Percentiles rank a stretch among this genome's conserved stretches.
phyloP scores from a whole-genome alignment of 75 land plant genomes.

The Selaginella tamariscina region DNA sequence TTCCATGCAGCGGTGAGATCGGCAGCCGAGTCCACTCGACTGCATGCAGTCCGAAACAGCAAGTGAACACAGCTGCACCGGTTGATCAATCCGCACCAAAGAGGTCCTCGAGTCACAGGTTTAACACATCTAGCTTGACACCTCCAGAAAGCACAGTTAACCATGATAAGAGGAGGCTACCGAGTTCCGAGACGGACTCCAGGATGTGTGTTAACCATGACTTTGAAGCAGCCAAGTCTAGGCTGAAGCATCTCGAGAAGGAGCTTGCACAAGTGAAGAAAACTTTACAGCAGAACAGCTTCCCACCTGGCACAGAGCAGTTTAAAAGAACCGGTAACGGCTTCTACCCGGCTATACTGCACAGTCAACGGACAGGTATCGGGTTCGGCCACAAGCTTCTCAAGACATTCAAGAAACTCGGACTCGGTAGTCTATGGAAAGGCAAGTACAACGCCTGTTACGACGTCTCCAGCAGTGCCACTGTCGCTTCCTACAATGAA shows the following conservation, averaged over 20 bases:
- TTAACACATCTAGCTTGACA: not conserved
- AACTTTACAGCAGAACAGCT: not conserved
- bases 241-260: conserved; percentile 9
- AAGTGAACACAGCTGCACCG: not conserved
- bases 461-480: not conserved
- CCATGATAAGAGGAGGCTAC: not conserved
- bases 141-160: not conserved
- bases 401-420: conserved; percentile 6
- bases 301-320: conserved; percentile 6
- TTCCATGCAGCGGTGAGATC: not conserved
- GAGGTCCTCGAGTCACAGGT: conserved; percentile 8
- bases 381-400: not conserved
- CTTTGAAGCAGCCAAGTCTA: conserved; percentile 5
- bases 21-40: not conserved
- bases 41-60: not conserved
- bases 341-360: not conserved
- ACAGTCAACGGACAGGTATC: not conserved
- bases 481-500: not conserved
- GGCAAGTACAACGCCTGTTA: not conserved
- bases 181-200: not conserved
- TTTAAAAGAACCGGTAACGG: not conserved
- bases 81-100: not conserved
- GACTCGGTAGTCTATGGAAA: conserved; percentile 8
- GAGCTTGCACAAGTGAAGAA: conserved; percentile 9
- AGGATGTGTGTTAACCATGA: not conserved